Conservation (phyloP, 305 asterid genomes). For the Ajuga reptans region DNA sequence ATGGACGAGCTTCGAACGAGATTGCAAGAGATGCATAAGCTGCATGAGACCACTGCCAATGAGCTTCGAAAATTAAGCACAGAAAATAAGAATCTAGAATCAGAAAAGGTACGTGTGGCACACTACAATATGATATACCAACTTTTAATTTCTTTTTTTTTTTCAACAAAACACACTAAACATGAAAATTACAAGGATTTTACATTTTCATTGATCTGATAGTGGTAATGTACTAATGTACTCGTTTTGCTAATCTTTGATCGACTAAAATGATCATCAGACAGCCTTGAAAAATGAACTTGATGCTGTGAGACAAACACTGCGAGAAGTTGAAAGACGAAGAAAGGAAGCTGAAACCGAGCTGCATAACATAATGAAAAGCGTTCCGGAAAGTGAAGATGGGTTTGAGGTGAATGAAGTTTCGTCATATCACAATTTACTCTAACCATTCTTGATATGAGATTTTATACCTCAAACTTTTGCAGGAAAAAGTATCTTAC, state of each 20-base stretch:
- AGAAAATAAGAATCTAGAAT: slow-evolving; percentile 42
- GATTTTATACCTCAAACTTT: slow-evolving; percentile 3
- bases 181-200: background rate
- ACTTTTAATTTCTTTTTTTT: background rate
- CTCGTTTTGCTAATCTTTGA: background rate
- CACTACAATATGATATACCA: background rate
- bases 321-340: slow-evolving; percentile 53
- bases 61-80: slow-evolving; percentile 45
- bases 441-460: slow-evolving; percentile 1
- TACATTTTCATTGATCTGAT: slow-evolving; percentile 7
- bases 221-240: slow-evolving; percentile 21
- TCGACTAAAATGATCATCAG: slow-evolving; percentile 31
- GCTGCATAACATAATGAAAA: slow-evolving; percentile 46
- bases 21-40: slow-evolving; percentile 50
- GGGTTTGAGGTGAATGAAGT: slow-evolving; percentile 60
- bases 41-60: slow-evolving; percentile 42
- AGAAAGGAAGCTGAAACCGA: slow-evolving; percentile 69
- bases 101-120: slow-evolving; percentile 52
- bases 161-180: background rate
- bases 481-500: slow-evolving; percentile 69
- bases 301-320: slow-evolving; percentile 41
- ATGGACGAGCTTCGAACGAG: slow-evolving; percentile 41
- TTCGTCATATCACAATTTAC: slow-evolving; percentile 8
- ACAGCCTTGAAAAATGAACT: slow-evolving; percentile 44
- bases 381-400: slow-evolving; percentile 78